Evolutionary conservation across 768 basidiomycete species (phyloP).

Genomic region (Termitomyces sp.): DNA sequence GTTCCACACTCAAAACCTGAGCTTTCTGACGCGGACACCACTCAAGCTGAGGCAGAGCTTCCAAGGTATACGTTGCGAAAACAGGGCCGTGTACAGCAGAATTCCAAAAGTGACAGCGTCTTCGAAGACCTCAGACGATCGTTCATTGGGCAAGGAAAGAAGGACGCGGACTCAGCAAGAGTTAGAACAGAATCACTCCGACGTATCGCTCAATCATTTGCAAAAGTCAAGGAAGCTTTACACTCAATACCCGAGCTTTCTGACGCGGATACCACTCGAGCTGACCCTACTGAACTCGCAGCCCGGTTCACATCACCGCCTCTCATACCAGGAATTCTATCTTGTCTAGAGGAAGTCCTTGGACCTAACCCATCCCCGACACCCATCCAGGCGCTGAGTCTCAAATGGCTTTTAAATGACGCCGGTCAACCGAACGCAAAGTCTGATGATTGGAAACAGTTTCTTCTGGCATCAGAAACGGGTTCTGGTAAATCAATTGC

Average conservation of each 20-base stretch:
- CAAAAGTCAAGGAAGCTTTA: neutral
- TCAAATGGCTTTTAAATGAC: conserved; percentile 54
- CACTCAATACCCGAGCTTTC: conserved; percentile 9
- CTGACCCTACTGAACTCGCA: conserved; percentile 18
- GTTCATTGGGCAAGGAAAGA: neutral
- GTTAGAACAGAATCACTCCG: neutral
- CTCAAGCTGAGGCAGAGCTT: neutral
- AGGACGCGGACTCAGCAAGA: neutral
- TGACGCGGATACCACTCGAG: conserved; percentile 1
- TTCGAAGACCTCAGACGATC: neutral
- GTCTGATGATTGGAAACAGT: conserved; percentile 34
- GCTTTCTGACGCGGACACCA: conserved; percentile 7
- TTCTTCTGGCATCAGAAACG: conserved; percentile 81
- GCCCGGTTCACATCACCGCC: conserved; percentile 62
- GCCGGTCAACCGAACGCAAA: conserved; percentile 8
- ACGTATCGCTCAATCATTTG: neutral
- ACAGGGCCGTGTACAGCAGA: neutral
- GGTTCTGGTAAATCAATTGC: conserved; percentile 92
- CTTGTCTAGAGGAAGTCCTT: conserved; percentile 50
- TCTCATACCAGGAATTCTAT: conserved; percentile 57
- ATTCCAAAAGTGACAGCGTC: neutral
- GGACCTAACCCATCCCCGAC: conserved; percentile 58
- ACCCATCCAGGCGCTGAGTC: conserved; percentile 70
- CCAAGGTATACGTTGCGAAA: too few species aligned
- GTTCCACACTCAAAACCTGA: conserved; percentile 3